A percentile compares a stretch with the other conserved stretches of the same genome.
Conservation (phyloP, 148 eudicot species). For the Selenicereus undatus region DNA sequence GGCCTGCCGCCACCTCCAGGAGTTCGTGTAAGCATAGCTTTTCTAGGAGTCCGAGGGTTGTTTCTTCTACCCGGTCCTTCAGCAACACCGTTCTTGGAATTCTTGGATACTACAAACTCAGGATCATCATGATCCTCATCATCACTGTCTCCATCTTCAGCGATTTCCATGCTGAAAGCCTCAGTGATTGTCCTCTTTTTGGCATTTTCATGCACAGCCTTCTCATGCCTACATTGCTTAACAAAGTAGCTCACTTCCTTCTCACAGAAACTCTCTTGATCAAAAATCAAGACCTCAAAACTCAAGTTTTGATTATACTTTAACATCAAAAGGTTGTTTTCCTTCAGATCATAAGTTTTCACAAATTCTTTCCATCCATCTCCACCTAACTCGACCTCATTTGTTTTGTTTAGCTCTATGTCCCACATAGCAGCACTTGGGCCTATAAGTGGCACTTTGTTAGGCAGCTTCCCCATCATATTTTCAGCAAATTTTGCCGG, state of each 20-base stretch:
- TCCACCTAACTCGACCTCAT: conserved; percentile 24
- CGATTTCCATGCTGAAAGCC: conserved; percentile 22
- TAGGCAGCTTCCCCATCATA: conserved; percentile 20
- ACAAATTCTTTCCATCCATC: conserved; percentile 52
- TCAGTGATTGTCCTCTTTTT: conserved; percentile 20
- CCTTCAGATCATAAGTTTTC: conserved; percentile 33
- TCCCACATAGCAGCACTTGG: conserved; percentile 52
- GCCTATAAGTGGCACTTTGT: conserved; percentile 34
- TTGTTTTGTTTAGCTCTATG: conserved; percentile 29
- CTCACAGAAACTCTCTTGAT: conserved; percentile 40
- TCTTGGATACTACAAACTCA: conserved; percentile 12
- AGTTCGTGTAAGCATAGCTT: not conserved
- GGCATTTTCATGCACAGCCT: conserved; percentile 4
- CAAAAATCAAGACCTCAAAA: conserved; percentile 47
- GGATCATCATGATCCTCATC: conserved; percentile 9
- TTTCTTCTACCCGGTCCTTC: not conserved
- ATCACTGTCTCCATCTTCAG: conserved; percentile 19
- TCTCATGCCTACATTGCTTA: conserved; percentile 21
- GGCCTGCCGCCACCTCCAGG: not conserved
- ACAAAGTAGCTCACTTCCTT: conserved; percentile 46
- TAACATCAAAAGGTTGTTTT: conserved; percentile 36
- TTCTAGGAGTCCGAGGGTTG: not conserved
- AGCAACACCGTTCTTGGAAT: not conserved
- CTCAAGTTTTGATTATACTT: conserved; percentile 32
- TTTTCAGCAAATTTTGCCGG: conserved; percentile 25